Evolutionary conservation across 805 yeast species (phyloP), one percentile per base, ranked within the genome.

Genomic region (Saturnispora mendoncae): DNA sequence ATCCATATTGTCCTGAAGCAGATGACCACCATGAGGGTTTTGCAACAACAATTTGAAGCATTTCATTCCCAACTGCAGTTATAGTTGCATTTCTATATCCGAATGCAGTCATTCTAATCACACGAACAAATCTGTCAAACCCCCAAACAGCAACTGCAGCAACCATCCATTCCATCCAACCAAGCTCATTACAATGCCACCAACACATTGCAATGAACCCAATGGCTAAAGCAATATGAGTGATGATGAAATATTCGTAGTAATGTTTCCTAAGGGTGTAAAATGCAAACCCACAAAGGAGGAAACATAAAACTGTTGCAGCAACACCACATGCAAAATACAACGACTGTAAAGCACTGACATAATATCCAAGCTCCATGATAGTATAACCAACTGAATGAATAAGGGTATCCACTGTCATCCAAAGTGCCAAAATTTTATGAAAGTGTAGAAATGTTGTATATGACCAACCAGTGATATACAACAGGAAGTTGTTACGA

Each of bases 351-450:
- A 49, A 35, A 20, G 17, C 34, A 13, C 10, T 15, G 2, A 28
- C 30, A 36, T 50, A 46, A 12, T 26, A 13, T n/a, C 46, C 53
- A 4, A 35, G 9, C 2, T 18, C 46, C 17, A 30, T 28, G 25
- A 45, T 39, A 1, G 68, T 60, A 49, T 55, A 58, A 20, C 58
- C 61, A 39, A 54, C 58, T 2, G 61, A 65, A 45, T 72, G 77
- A n/a, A 66, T 51, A 15, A 68, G 36, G 24, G 57, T 53, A 47
- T 68, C 52, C 20, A 66, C 14, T 38, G 64, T 53, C 55, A 68
- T 63, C 3, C 67, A 65, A 51, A 83, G 66, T 1, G 83, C 78
- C 34, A 71, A 58, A 80, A 84, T 75, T 56, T 71, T 78, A 59
- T 85, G 95, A 52, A 72, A 74, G 24, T 68, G 66, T 51, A 76